phyloP scores from a whole-genome alignment of 192 early-diverging fungal genomes.

The Gaertneriomyces sp. region DNA sequence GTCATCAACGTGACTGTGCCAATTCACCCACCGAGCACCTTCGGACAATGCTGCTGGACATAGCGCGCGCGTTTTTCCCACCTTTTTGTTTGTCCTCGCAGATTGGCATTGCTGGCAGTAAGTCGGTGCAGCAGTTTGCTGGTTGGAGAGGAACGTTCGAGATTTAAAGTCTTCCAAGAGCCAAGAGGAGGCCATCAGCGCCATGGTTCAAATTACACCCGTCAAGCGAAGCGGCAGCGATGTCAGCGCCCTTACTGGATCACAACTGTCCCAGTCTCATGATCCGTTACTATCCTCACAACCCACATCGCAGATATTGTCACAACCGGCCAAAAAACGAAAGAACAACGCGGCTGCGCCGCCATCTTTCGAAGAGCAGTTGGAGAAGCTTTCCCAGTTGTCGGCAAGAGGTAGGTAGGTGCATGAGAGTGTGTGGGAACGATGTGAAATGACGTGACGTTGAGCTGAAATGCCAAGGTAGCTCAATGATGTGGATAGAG shows the following conservation, averaged over 20 bases:
- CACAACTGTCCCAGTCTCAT: not conserved
- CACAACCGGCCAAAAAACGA: slow-evolving; percentile 15
- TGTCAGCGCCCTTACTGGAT: not conserved
- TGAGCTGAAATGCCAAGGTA: too few relatives aligned
- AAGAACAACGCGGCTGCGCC: slow-evolving; percentile 10
- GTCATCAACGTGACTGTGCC: too few relatives aligned
- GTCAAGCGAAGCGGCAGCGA: slow-evolving; percentile 17
- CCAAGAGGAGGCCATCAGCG: not conserved
- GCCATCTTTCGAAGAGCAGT: slow-evolving; percentile 26
- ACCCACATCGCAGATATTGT: not conserved
- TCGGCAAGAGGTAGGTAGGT: slow-evolving; percentile 4
- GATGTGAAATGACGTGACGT: too few relatives aligned
- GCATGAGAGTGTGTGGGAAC: too few relatives aligned
- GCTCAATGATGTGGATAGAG: too few relatives aligned
- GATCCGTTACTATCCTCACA: not conserved
- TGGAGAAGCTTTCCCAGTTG: slow-evolving; percentile 23
- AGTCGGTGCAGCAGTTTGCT: too few relatives aligned
- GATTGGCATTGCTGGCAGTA: too few relatives aligned
- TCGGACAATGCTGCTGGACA: too few relatives aligned
- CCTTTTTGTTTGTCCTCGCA: too few relatives aligned
- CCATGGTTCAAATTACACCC: slow-evolving; percentile 24
- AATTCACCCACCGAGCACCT: too few relatives aligned
- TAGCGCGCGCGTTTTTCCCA: too few relatives aligned
- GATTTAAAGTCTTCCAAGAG: not conserved
- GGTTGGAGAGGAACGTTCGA: too few relatives aligned